Conservation (phyloP, 768 basidiomycete species). For the Galerina sulciceps region DNA sequence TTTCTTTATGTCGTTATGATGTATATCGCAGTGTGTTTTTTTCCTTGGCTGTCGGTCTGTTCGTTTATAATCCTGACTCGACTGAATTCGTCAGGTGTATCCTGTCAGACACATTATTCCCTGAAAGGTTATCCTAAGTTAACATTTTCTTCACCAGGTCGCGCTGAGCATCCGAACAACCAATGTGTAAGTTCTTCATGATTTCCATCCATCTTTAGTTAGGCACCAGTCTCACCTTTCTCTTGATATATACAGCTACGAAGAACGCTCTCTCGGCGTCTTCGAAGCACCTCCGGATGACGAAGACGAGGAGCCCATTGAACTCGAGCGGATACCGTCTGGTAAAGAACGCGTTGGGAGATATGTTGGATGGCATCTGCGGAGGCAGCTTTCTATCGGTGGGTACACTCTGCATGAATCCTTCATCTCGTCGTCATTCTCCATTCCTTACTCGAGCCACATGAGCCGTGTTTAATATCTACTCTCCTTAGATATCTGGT, state of each 20-base stretch:
- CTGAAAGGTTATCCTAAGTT: not conserved
- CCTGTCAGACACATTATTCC: slow-evolving; percentile 32
- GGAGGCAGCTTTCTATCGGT: slow-evolving; percentile 63
- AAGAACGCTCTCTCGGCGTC: slow-evolving; percentile 73
- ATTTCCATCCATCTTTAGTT: too few species aligned
- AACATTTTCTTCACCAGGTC: slow-evolving; percentile 34
- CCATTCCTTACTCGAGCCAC: not conserved
- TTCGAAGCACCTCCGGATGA: slow-evolving; percentile 58
- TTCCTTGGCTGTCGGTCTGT: not conserved
- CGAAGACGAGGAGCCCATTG: slow-evolving; percentile 50
- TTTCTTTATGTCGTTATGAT: slow-evolving; percentile 82
- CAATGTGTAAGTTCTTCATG: slow-evolving; percentile 54
- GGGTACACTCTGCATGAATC: slow-evolving; percentile 24
- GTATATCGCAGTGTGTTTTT: slow-evolving; percentile 58
- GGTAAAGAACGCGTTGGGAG: slow-evolving; percentile 48
- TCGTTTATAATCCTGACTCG: not conserved
- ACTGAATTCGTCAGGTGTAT: slow-evolving; percentile 37
- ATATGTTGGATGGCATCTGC: slow-evolving; percentile 60
- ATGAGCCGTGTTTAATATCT: too few species aligned
- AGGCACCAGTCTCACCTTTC: too few species aligned
- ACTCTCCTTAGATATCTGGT: slow-evolving; percentile 66
- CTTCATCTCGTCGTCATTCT: not conserved
- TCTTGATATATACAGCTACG: slow-evolving; percentile 45
- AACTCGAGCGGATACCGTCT: slow-evolving; percentile 35
- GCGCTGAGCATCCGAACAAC: slow-evolving; percentile 69